These are phyloP conservation scores for Alternaria panax DNA, from an alignment of 2,329 filamentous ascomycete genomes.

Conservation along the genomic window DNA sequence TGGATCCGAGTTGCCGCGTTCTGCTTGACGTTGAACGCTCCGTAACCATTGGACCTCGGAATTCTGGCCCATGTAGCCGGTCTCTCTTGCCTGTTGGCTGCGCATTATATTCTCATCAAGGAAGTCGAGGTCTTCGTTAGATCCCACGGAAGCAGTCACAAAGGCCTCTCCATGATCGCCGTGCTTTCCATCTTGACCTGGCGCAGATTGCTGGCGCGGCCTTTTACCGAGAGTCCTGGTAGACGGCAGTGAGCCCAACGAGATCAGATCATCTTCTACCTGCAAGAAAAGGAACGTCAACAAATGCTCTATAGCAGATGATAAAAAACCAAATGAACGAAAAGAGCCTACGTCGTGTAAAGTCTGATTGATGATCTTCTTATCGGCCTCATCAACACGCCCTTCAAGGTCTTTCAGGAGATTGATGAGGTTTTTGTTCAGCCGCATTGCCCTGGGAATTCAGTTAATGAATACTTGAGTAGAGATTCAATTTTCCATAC, in stretches of 20 bases:
- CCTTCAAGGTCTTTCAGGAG: slow-evolving; percentile 30
- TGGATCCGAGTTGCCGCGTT: slow-evolving; percentile 14
- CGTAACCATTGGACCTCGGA: slow-evolving; percentile 47
- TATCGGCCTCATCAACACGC: slow-evolving; percentile 22
- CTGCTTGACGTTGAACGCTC: slow-evolving; percentile 35
- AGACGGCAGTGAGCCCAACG: slow-evolving; percentile 1
- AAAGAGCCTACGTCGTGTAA: slow-evolving; percentile 26
- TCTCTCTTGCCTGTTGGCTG: slow-evolving; percentile 36
- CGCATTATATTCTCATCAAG: slow-evolving; percentile 43
- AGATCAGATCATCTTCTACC: slow-evolving; percentile 30
- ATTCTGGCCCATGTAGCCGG: slow-evolving; percentile 45
- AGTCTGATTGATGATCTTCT: slow-evolving; percentile 22
- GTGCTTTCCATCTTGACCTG: neutral
- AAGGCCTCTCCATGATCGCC: slow-evolving; percentile 27
- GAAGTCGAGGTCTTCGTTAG: slow-evolving; percentile 40
- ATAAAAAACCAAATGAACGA: neutral
- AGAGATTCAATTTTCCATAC: slow-evolving; percentile 7
- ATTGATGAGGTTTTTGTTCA: slow-evolving; percentile 27
- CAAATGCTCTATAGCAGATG: neutral
- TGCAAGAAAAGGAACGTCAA: slow-evolving; percentile 2
- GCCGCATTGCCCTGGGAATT: slow-evolving; percentile 25
- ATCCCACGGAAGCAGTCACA: slow-evolving; percentile 34
- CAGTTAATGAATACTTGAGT: neutral
- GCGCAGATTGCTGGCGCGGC: slow-evolving; percentile 5
- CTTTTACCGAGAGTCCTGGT: slow-evolving; percentile 24